Evolutionary conservation across 768 basidiomycete genomes (phyloP).

Genomic region (Lactarius quietus): DNA sequence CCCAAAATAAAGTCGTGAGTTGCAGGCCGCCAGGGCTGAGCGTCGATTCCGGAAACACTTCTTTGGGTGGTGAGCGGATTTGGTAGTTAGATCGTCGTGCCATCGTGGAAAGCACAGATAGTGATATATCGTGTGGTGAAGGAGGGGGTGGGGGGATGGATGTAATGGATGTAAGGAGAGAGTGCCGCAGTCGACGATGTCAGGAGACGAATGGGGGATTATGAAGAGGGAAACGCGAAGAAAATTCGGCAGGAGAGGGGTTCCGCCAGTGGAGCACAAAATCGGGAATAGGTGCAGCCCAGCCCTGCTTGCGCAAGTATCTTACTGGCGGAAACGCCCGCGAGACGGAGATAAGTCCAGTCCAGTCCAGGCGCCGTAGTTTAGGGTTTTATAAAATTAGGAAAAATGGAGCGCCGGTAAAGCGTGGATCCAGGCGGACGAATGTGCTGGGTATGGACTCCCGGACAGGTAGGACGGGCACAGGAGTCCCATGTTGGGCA

Average conservation of each 20-base stretch:
- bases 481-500: neutral
- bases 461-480: constrained; percentile 4
- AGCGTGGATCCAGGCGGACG: constrained; percentile 2
- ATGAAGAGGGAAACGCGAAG: constrained; percentile 7
- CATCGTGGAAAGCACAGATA: constrained; percentile 5
- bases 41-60: constrained; percentile 26
- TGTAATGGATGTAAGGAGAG: neutral
- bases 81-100: constrained; percentile 23
- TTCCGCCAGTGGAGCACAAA: constrained; percentile 1
- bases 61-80: constrained; percentile 23
- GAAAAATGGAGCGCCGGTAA: constrained; percentile 14
- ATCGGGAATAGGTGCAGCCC: constrained; percentile 18
- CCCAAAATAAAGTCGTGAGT: constrained; percentile 25
- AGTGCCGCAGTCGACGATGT: neutral
- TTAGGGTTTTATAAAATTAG: constrained; percentile 22
- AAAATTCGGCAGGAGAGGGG: neutral
- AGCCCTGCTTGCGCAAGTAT: constrained; percentile 9
- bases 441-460: neutral
- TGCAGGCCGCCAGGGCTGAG: constrained; percentile 25
- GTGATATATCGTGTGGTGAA: neutral
- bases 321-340: constrained; percentile 14
- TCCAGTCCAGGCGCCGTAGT: constrained; percentile 17
- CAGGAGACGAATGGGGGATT: constrained; percentile 1
- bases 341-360: constrained; percentile 23
- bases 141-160: neutral